Conservation (phyloP, 805 yeast genomes). For the Myxozyma sirexii region DNA sequence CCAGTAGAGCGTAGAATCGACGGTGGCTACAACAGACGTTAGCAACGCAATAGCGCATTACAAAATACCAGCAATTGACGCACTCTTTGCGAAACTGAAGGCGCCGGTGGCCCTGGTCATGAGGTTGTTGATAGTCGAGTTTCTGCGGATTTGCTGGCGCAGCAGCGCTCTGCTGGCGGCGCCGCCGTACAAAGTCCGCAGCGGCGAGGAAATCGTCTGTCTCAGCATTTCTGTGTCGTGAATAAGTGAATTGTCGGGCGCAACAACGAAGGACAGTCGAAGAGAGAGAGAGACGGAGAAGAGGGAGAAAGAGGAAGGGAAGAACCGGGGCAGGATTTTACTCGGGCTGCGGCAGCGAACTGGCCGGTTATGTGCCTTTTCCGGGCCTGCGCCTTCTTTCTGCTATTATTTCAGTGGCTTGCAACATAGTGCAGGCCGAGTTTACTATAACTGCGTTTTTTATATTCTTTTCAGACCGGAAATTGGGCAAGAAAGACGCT, state of each 20-base stretch:
- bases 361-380: neutral
- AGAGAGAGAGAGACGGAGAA: neutral
- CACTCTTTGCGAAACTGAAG: slow-evolving; percentile 59
- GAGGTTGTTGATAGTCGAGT: slow-evolving; percentile 61
- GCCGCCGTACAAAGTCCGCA: slow-evolving; percentile 22
- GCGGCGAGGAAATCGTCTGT: slow-evolving; percentile 21
- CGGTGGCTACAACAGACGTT: slow-evolving; percentile 33
- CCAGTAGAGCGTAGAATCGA: slow-evolving; percentile 77
- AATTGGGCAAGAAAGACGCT: too few relatives aligned
- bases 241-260: neutral
- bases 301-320: slow-evolving; percentile 1
- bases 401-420: too few relatives aligned
- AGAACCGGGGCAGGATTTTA: slow-evolving; percentile 8
- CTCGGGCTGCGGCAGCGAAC: neutral
- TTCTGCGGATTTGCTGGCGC: slow-evolving; percentile 25
- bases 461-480: too few relatives aligned
- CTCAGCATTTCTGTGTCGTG: slow-evolving; percentile 16
- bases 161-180: slow-evolving; percentile 18
- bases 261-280: neutral
- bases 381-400: too few relatives aligned
- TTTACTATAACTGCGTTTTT: too few relatives aligned
- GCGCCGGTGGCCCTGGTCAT: slow-evolving; percentile 98
- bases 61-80: too few relatives aligned
- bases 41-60: too few relatives aligned
- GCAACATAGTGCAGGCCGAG: too few relatives aligned